Percentiles rank a stretch among this genome's conserved stretches.
These are phyloP conservation scores for Beverwykella pulmonaria DNA, from an alignment of 495 filamentous ascomycete species.

Conservation along the genomic window DNA sequence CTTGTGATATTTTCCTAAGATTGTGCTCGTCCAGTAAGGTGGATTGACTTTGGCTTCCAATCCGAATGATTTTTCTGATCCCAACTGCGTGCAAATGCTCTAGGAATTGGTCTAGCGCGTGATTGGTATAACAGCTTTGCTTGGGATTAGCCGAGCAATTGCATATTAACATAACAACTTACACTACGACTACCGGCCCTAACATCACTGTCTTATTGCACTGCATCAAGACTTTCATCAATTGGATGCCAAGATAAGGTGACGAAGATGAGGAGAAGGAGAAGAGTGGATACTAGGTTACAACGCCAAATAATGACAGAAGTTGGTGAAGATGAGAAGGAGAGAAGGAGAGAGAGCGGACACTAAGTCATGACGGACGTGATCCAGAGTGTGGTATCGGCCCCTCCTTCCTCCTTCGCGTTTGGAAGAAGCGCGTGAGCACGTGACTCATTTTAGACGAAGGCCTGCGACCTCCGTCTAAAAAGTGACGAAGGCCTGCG, in stretches of 20 bases:
- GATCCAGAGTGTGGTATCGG: too few species aligned
- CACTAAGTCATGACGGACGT: too few species aligned
- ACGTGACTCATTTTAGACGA: too few species aligned
- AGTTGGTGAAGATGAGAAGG: too few species aligned
- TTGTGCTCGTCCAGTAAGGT: conserved; percentile 50
- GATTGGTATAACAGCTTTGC: conserved; percentile 50
- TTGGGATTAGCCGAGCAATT: neutral
- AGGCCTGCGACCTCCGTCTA: too few species aligned
- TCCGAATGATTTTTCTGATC: conserved; percentile 65
- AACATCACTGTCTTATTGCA: conserved; percentile 55
- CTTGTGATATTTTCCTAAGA: conserved; percentile 3
- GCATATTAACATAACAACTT: conserved; percentile 5
- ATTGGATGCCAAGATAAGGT: conserved; percentile 58
- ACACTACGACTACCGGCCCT: conserved; percentile 23
- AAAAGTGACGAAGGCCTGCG: too few species aligned
- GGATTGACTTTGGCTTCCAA: conserved; percentile 68
- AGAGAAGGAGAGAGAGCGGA: too few species aligned
- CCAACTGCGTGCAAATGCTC: conserved; percentile 62
- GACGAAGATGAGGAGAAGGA: too few species aligned
- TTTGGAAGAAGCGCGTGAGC: too few species aligned
- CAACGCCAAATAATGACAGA: too few species aligned
- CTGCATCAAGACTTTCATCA: conserved; percentile 62
- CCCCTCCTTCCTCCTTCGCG: too few species aligned
- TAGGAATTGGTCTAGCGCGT: conserved; percentile 75
- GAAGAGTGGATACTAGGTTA: too few species aligned